Evolutionary conservation across 2,329 filamentous ascomycete species (phyloP), one percentile per base, ranked within the genome.

Genomic region (Fusarium temperatum): DNA sequence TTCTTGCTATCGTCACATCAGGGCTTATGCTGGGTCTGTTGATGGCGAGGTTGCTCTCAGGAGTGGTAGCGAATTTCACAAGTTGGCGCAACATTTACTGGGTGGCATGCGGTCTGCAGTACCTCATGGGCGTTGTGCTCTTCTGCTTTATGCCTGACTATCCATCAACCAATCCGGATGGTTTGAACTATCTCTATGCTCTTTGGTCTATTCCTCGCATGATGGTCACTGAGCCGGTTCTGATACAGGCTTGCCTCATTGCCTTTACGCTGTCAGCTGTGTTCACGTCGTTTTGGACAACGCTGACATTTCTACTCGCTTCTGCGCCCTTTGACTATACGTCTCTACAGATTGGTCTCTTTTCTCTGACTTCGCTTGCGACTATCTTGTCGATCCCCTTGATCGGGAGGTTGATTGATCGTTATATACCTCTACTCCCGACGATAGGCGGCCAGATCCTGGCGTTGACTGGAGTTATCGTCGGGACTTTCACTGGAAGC

Each of bases 81-180:
- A 86, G 87, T 71, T 96, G 94, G 94, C 87, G 94, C 30, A 89
- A 89, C 66, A 90, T 96, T 13, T 96, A 95, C 84, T 96, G 93
- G 92, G 85, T 95, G 68, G 88, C 92, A 0, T 88, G 95, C 10
- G 93, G 87, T 1, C 84, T 93, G 1, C 94, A 96, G 81, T 91
- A 89, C 76, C 78, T 89, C 14, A 91, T 96, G 70, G 88, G 92
- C 63, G 73, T 84, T 12, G 82, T 91, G 1, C 87, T 96, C 11
- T 95, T 89, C 84, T 79, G 90, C 50, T 93, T 91, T 81, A 92
- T 96, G 91, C 93, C 93, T 0, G 93, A 95, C 80, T 96, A 96
- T 74, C 94, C 93, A 0, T 87, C 89, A 4, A 92, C 92, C 8
- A 95, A 95, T 78, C 90, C 89, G 0, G 82, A 84, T 4, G 89